Conservation (phyloP, 2,329 filamentous ascomycete genomes). For the Sclerotinia subarctica region DNA sequence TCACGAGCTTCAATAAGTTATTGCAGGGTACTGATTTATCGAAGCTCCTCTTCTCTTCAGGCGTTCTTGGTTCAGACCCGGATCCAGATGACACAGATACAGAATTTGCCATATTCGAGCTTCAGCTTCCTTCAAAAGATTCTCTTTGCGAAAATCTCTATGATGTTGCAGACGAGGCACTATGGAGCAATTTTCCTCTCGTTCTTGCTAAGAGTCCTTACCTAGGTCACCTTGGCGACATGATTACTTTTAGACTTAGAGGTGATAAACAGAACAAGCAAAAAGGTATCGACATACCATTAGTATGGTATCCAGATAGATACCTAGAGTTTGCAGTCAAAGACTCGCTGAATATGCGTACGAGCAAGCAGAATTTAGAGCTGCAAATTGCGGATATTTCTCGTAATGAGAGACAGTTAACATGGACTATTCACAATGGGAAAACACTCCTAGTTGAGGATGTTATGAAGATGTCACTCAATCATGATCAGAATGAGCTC, state of each 20-base stretch:
- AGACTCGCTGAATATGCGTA: slow-evolving; percentile 46
- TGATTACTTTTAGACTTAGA: slow-evolving; percentile 48
- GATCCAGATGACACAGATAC: slow-evolving; percentile 20
- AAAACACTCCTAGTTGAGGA: slow-evolving; percentile 36
- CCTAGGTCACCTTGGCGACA: slow-evolving; percentile 44
- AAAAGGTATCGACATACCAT: slow-evolving; percentile 50
- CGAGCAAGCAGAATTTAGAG: slow-evolving; percentile 30
- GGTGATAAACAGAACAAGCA: slow-evolving; percentile 41
- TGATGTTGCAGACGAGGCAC: slow-evolving; percentile 37
- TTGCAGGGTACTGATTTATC: slow-evolving; percentile 23
- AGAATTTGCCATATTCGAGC: slow-evolving; percentile 37
- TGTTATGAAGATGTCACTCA: slow-evolving; percentile 34
- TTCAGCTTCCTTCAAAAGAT: slow-evolving; percentile 31
- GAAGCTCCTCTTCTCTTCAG: slow-evolving; percentile 34
- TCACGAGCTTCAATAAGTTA: slow-evolving; percentile 30
- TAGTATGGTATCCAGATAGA: slow-evolving; percentile 52
- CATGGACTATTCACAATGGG: slow-evolving; percentile 21
- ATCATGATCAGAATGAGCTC: slow-evolving; percentile 32
- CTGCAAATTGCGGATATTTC: slow-evolving; percentile 11
- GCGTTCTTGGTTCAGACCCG: slow-evolving; percentile 26
- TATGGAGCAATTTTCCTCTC: slow-evolving; percentile 33
- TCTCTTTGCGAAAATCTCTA: slow-evolving; percentile 35
- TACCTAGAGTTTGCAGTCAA: slow-evolving; percentile 48
- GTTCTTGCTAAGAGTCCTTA: slow-evolving; percentile 33
- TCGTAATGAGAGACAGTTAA: slow-evolving; percentile 25